A percentile compares a stretch with the other conserved stretches of the same genome.
These are phyloP conservation scores for Tulasnella calospora DNA, from an alignment of 768 basidiomycete species.

Conservation along the genomic window DNA sequence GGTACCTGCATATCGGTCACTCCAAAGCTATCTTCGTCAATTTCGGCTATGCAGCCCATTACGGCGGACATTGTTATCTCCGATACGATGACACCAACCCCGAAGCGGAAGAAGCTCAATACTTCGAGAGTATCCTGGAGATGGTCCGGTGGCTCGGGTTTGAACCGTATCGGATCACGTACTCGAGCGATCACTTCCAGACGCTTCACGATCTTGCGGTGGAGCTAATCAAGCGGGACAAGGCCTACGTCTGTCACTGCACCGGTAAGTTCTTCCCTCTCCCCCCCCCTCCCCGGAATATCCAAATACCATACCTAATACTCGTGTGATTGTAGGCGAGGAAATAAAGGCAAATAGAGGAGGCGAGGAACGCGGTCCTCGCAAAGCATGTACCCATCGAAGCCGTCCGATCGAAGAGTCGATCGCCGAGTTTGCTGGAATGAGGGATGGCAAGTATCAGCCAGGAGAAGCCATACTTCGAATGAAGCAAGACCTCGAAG, in stretches of 20 bases:
- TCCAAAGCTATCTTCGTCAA: conserved; percentile 98
- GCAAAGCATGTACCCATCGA: conserved; percentile 82
- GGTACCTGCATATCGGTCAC: conserved; percentile 91
- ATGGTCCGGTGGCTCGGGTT: conserved; percentile 94
- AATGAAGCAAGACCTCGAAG: conserved; percentile 94
- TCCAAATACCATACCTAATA: not conserved
- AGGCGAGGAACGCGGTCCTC: conserved; percentile 69
- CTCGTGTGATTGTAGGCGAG: conserved; percentile 55
- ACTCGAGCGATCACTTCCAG: conserved; percentile 96
- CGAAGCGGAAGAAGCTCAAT: conserved; percentile 91
- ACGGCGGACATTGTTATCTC: conserved; percentile 88
- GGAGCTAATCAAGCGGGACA: conserved; percentile 81
- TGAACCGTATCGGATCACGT: conserved; percentile 98
- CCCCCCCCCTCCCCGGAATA: not conserved
- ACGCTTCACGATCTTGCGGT: conserved; percentile 80
- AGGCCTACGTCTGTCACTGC: conserved; percentile 95
- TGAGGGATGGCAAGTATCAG: conserved; percentile 85
- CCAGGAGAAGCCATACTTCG: conserved; percentile 90
- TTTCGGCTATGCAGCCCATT: conserved; percentile 95
- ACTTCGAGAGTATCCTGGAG: conserved; percentile 95
- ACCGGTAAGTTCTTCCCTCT: conserved; percentile 75
- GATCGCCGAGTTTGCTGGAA: conserved; percentile 78
- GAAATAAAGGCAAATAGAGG: conserved; percentile 87
- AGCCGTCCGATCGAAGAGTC: conserved; percentile 82
- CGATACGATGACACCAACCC: conserved; percentile 99